Evolutionary conservation across 176 grass and related monocot genomes (phyloP).

Genomic region (Puccinellia tenuiflora): DNA sequence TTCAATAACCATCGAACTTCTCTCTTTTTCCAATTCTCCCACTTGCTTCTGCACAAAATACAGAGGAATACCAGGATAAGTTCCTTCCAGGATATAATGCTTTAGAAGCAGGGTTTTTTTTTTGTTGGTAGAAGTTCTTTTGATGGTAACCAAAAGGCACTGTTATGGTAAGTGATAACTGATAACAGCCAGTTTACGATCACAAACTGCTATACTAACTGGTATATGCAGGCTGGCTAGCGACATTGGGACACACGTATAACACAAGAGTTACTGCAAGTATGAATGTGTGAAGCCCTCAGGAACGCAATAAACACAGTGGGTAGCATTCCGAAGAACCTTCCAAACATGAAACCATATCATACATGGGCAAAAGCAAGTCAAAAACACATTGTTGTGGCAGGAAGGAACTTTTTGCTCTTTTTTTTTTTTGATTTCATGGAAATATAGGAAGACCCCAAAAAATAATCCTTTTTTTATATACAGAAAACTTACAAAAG

Average conservation of each 20-base stretch:
- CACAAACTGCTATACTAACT: background rate
- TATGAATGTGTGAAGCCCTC: background rate
- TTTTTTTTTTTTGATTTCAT: background rate
- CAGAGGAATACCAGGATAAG: background rate
- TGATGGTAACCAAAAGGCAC: background rate
- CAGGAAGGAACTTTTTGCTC: background rate
- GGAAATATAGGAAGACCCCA: background rate
- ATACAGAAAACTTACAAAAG: background rate
- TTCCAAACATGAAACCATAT: background rate
- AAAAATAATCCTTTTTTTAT: too few species aligned
- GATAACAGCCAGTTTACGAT: background rate
- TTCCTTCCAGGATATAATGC: background rate
- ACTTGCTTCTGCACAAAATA: constrained; percentile 75
- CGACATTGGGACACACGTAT: background rate
- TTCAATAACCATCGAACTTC: constrained; percentile 93
- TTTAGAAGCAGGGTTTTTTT: background rate
- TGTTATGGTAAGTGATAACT: background rate
- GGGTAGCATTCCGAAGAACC: background rate
- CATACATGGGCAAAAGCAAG: background rate
- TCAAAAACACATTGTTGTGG: background rate
- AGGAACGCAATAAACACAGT: background rate
- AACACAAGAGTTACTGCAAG: background rate
- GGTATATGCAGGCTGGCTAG: background rate
- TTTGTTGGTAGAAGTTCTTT: background rate
- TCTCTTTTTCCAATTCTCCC: constrained; percentile 78